Conservation (phyloP, 1,284 basidiomycete species). For the Entoloma clypeatum region DNA sequence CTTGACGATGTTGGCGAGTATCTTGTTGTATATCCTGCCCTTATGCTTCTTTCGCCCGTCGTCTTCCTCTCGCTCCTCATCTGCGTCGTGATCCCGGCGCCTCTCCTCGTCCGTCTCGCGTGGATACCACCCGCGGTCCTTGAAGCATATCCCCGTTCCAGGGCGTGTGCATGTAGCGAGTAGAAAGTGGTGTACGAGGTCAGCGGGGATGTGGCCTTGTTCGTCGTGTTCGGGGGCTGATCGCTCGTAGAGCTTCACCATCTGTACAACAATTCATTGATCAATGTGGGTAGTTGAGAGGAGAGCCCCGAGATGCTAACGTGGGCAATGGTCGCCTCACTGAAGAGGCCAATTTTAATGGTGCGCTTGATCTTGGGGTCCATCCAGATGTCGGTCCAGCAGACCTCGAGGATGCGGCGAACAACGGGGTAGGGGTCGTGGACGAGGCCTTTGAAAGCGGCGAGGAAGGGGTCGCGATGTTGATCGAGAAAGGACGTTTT, state of each 20-base stretch:
- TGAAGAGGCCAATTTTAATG: slow-evolving; percentile 64
- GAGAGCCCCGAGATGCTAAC: slow-evolving; percentile 34
- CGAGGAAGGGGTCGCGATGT: slow-evolving; percentile 55
- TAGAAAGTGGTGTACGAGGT: slow-evolving; percentile 85
- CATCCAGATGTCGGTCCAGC: slow-evolving; percentile 67
- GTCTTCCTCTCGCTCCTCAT: slow-evolving; percentile 25
- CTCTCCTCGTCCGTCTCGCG: slow-evolving; percentile 46
- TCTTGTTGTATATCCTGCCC: slow-evolving; percentile 78
- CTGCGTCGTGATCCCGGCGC: slow-evolving; percentile 22
- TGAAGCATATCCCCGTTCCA: slow-evolving; percentile 84
- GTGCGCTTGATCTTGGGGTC: slow-evolving; percentile 68
- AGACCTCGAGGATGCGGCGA: slow-evolving; percentile 56
- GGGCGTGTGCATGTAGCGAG: slow-evolving; percentile 84
- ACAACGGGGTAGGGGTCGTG: slow-evolving; percentile 60
- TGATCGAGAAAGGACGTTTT: slow-evolving; percentile 67
- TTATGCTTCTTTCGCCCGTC: slow-evolving; percentile 26
- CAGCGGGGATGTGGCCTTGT: slow-evolving; percentile 62
- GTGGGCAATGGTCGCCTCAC: slow-evolving; percentile 57
- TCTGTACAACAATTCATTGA: slow-evolving; percentile 33
- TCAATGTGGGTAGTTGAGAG: slow-evolving; percentile 4
- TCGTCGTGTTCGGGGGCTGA: slow-evolving; percentile 46
- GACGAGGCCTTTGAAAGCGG: slow-evolving; percentile 63
- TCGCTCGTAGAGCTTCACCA: slow-evolving; percentile 68
- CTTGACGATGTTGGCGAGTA: slow-evolving; percentile 74
- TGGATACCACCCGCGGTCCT: slow-evolving; percentile 88